Percentiles rank a stretch among this genome's conserved stretches.
Evolutionary conservation across 2,329 filamentous ascomycete species (phyloP).

Genomic region (Paracoccidioides brasiliensis): DNA sequence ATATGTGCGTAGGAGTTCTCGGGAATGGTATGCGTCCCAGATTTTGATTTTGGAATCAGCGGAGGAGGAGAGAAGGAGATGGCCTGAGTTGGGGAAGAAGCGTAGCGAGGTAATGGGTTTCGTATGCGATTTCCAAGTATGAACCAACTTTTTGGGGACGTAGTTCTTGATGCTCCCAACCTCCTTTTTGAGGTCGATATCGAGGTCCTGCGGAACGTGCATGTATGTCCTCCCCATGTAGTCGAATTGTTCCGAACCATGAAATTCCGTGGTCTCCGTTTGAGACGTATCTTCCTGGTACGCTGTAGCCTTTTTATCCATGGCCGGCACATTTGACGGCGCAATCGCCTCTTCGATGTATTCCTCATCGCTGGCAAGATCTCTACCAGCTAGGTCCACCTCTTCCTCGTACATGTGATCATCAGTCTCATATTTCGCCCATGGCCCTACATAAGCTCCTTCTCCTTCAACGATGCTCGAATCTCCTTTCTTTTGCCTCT

Average conservation of each 20-base stretch:
- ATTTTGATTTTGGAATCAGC: conserved; percentile 86
- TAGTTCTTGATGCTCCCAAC: conserved; percentile 71
- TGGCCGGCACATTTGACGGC: conserved; percentile 36
- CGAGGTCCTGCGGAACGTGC: conserved; percentile 87
- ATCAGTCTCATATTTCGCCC: conserved; percentile 71
- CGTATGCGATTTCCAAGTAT: conserved; percentile 74
- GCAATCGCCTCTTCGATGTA: conserved; percentile 62
- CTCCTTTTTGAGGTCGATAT: conserved; percentile 73
- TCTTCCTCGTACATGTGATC: conserved; percentile 58
- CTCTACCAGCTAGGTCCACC: conserved; percentile 52
- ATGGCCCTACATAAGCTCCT: conserved; percentile 82
- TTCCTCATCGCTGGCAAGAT: conserved; percentile 66
- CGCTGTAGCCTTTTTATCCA: conserved; percentile 39
- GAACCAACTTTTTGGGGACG: conserved; percentile 85
- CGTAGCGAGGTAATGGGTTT: conserved; percentile 79
- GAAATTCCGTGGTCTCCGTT: conserved; percentile 74
- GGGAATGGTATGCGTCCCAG: conserved; percentile 85
- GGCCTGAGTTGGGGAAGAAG: conserved; percentile 79
- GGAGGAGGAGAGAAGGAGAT: conserved; percentile 76
- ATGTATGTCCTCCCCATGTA: conserved; percentile 96
- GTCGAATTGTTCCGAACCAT: conserved; percentile 70
- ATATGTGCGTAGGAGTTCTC: conserved; percentile 81
- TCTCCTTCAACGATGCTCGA: conserved; percentile 73
- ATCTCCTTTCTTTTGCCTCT: conserved; percentile 74
- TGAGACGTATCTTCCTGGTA: conserved; percentile 44